These are phyloP conservation scores for Ascoidea tarda DNA, from an alignment of 805 yeast genomes.

Conservation along the genomic window DNA sequence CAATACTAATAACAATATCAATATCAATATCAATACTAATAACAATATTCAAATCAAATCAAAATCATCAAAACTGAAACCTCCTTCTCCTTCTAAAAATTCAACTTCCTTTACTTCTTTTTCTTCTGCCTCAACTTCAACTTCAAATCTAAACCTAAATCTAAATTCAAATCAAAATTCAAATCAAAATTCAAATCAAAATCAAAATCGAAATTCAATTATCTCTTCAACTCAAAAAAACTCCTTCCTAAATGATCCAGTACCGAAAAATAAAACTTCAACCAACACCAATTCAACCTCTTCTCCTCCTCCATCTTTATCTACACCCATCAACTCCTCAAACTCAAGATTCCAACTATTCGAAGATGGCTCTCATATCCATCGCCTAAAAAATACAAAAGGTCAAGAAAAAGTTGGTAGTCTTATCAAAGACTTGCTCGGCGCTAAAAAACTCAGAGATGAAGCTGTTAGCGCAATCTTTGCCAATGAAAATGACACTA, in stretches of 20 bases:
- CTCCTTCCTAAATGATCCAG: not conserved
- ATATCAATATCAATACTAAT: no score
- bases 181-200: not conserved
- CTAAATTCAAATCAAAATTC: not conserved
- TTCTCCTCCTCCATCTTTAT: not conserved
- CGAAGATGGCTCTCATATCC: conserved; percentile 71
- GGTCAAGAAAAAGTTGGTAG: conserved; percentile 65
- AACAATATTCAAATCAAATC: no score
- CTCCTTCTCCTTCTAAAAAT: no score
- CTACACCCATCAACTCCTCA: not conserved
- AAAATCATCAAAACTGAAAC: no score
- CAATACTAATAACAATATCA: no score
- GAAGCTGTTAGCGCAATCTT: conserved; percentile 59
- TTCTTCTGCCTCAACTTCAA: not conserved
- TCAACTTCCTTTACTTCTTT: not conserved
- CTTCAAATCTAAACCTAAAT: no score
- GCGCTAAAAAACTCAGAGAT: conserved; percentile 54
- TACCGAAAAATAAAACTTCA: not conserved
- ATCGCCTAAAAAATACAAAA: conserved; percentile 59
- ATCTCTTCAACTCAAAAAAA: not conserved
- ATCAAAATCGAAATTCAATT: not conserved
- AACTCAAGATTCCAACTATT: conserved; percentile 30
- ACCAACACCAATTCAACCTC: not conserved
- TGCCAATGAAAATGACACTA: conserved; percentile 15
- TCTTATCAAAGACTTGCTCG: conserved; percentile 66